Conservation (phyloP, 345 rosid genomes). For the Nasturtium officinale region DNA sequence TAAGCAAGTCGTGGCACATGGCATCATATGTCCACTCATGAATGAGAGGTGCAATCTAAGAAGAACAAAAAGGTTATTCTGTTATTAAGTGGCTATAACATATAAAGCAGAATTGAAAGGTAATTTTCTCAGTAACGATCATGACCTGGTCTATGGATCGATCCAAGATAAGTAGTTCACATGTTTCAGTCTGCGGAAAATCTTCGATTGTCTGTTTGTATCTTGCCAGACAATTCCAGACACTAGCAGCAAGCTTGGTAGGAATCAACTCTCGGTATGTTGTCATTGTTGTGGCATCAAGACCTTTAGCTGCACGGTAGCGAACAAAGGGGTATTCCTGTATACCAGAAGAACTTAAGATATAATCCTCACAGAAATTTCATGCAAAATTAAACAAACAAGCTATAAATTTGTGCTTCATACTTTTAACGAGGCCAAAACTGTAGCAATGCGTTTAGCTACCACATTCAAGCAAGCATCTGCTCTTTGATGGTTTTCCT, state of each 20-base stretch:
- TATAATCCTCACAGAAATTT: conserved; percentile 19
- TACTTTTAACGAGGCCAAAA: conserved; percentile 94
- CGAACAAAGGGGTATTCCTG: conserved; percentile 96
- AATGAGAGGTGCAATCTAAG: conserved; percentile 92
- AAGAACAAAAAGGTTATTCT: conserved; percentile 27
- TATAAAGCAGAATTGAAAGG: conserved; percentile 10
- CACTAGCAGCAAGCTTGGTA: conserved; percentile 95
- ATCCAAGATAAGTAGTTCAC: conserved; percentile 89
- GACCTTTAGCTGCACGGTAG: conserved; percentile 87
- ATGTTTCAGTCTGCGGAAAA: conserved; percentile 91
- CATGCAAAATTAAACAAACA: conserved; percentile 22
- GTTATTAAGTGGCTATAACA: not conserved
- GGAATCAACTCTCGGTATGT: conserved; percentile 85
- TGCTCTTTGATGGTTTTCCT: conserved; percentile 73
- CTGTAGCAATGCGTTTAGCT: conserved; percentile 92
- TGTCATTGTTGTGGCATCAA: conserved; percentile 93
- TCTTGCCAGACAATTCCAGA: conserved; percentile 80
- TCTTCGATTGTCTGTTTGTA: conserved; percentile 71
- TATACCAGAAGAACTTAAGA: conserved; percentile 28
- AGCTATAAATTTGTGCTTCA: conserved; percentile 23
- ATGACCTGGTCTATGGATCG: conserved; percentile 93
- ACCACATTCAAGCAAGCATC: conserved; percentile 85
- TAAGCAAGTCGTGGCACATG: conserved; percentile 89
- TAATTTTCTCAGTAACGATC: conserved; percentile 7
- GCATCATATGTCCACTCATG: conserved; percentile 99